Evolutionary conservation across 148 eudicot species (phyloP).

Genomic region (Persicaria maculosa): DNA sequence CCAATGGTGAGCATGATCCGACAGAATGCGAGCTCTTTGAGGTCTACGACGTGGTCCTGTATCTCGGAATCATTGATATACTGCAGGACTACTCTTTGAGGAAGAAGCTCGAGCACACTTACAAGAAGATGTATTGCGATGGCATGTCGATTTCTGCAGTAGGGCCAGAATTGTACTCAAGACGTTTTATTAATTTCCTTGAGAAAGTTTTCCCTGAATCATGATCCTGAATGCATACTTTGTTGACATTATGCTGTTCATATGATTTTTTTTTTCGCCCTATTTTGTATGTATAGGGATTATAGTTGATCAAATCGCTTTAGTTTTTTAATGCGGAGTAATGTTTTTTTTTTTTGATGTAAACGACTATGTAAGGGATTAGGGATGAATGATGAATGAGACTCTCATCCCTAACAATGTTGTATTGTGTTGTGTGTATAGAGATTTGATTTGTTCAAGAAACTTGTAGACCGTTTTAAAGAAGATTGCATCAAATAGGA

Average conservation of each 20-base stretch:
- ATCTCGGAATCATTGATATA: conserved; percentile 86
- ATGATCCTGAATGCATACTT: too few relatives aligned
- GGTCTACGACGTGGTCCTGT: conserved; percentile 90
- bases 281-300: not conserved
- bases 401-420: too few relatives aligned
- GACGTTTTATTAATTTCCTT: conserved; percentile 61
- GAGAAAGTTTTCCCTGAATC: conserved; percentile 20
- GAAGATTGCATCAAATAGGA: too few relatives aligned
- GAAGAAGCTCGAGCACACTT: conserved; percentile 71
- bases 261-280: not conserved
- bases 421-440: too few relatives aligned
- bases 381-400: too few relatives aligned
- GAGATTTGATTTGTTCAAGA: too few relatives aligned
- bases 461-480: too few relatives aligned
- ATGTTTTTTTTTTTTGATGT: too few relatives aligned
- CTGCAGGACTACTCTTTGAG: conserved; percentile 72
- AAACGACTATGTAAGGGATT: too few relatives aligned
- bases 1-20: conserved; percentile 39
- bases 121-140: conserved; percentile 52
- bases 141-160: conserved; percentile 64
- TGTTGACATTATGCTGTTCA: not conserved
- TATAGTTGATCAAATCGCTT: too few relatives aligned
- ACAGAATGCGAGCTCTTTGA: conserved; percentile 73
- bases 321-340: too few relatives aligned
- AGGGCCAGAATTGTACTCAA: conserved; percentile 61